Base-by-base conservation (phyloP, 306 rosid genomes). In the Vicia villosa region DNA sequence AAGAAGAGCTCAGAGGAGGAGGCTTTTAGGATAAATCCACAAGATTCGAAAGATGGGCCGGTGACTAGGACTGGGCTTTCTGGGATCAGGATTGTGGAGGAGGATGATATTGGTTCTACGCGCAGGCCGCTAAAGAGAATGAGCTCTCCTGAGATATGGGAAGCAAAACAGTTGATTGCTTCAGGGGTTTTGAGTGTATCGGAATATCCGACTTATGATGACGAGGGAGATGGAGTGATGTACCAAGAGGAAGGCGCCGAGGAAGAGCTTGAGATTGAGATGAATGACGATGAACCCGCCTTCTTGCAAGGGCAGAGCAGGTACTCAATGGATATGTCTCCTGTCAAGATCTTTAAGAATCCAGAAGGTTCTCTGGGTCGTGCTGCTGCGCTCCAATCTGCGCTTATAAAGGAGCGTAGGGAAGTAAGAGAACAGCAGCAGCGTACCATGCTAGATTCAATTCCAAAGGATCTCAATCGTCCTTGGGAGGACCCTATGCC, bases 401-500 rank as follows among this genome's bases (percentile, higher is more conserved):
- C 97, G 3, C 96, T 91, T 50, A 91, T 88, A 63, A 88, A 91
- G 83, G 97, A 91, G 83, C 89, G 97, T 19, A 86, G 97, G 72
- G 97, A 91, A 83, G 97, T 91, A 13, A 78, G 96, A 30, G 97
- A 88, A 78, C 96, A 86, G 21, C 93, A 91, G 60, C 97, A 91
- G 64, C 80, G 97, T 32, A 88, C 97, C 17, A 88, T 91, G 97
- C 87, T 90, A 0, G 95, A 90, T 68, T 90, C 97, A 26, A 90
- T 90, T 36, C 97, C 92, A 8, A 90, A 91, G 88, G 97, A 91
- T 88, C 93, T 91, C 36, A 91, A 91, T 91, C 96, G 97, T 14
- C 97, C 97, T 14, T 91, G 93, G 97, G 96, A 91, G 85, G 96
- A 91, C 34, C 97, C 97, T 43, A 86, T 91, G 97, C 97, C 96